Evolutionary conservation across 108 stramenopile genomes (phyloP).

Genomic region (Phaeodactylum tricornutum): DNA sequence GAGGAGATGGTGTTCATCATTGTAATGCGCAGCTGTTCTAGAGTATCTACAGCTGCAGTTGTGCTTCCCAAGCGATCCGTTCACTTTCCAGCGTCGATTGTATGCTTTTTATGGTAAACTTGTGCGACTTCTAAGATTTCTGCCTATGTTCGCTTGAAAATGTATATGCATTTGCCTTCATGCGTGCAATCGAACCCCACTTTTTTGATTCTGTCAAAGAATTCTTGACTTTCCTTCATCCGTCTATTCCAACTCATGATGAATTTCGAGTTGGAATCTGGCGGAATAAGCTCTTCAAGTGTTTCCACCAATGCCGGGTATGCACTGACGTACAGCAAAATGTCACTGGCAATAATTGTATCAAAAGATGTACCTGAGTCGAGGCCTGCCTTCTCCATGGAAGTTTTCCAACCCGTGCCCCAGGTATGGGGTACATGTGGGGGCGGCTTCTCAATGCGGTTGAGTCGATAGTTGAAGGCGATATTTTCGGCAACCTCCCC

Average conservation of each 20-base stretch:
- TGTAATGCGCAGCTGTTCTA: no score
- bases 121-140: neutral
- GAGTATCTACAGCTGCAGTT: no score
- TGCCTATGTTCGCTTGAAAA: slow-evolving; percentile 1
- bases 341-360: slow-evolving; percentile 13
- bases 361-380: slow-evolving; percentile 2
- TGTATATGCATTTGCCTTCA: slow-evolving; percentile 11
- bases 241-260: slow-evolving; percentile 27
- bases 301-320: slow-evolving; percentile 21
- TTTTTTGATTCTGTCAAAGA: slow-evolving; percentile 17
- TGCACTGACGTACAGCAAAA: slow-evolving; percentile 13
- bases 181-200: slow-evolving; percentile 14
- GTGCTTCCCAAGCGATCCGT: no score
- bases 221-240: slow-evolving; percentile 19
- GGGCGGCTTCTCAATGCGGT: slow-evolving; percentile 6
- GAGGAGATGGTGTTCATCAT: no score
- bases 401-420: slow-evolving; percentile 17
- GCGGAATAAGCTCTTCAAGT: slow-evolving; percentile 8
- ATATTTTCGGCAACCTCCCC: slow-evolving; percentile 11
- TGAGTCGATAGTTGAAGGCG: slow-evolving; percentile 7
- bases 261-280: slow-evolving; percentile 5
- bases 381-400: neutral
- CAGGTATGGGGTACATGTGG: slow-evolving; percentile 18
- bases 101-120: no score
- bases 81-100: no score